Percentiles rank a stretch among this genome's conserved stretches.
Evolutionary conservation across 2,329 filamentous ascomycete species (phyloP).

Genomic region (Daldinia sp.): DNA sequence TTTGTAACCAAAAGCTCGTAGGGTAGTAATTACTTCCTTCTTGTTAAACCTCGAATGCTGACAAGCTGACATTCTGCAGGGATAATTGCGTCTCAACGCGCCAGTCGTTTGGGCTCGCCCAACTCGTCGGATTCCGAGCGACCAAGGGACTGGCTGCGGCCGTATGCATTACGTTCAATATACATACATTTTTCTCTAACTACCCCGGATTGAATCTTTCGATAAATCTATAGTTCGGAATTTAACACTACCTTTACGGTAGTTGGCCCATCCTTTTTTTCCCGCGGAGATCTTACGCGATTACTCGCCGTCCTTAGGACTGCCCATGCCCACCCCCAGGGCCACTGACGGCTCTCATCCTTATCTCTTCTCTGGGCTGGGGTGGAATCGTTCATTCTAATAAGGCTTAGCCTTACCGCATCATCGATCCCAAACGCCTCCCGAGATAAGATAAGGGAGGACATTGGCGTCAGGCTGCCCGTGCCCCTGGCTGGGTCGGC

Average conservation of each 20-base stretch:
- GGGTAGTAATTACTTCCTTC: conserved; percentile 14
- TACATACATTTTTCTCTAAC: not conserved
- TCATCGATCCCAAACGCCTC: conserved; percentile 20
- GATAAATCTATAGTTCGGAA: too few relatives aligned
- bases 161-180: not conserved
- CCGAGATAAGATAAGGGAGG: conserved; percentile 33
- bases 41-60: conserved; percentile 11
- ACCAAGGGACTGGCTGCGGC: conserved; percentile 7
- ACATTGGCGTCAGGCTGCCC: not conserved
- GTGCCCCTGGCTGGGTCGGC: conserved; percentile 9
- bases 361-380: conserved; percentile 47
- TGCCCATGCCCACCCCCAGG: not conserved
- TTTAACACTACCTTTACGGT: too few relatives aligned
- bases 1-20: conserved; percentile 4
- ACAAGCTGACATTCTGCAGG: conserved; percentile 31
- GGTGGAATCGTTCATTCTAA: conserved; percentile 21
- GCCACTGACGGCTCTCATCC: conserved; percentile 42
- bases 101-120: conserved; percentile 19
- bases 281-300: conserved; percentile 40
- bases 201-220: conserved; percentile 18
- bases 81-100: conserved; percentile 15
- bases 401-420: conserved; percentile 23
- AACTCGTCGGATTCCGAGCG: conserved; percentile 23
- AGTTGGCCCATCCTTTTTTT: not conserved
- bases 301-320: not conserved